Base-by-base conservation (phyloP, 2,329 filamentous ascomycete species). In the Didymella sp. region DNA sequence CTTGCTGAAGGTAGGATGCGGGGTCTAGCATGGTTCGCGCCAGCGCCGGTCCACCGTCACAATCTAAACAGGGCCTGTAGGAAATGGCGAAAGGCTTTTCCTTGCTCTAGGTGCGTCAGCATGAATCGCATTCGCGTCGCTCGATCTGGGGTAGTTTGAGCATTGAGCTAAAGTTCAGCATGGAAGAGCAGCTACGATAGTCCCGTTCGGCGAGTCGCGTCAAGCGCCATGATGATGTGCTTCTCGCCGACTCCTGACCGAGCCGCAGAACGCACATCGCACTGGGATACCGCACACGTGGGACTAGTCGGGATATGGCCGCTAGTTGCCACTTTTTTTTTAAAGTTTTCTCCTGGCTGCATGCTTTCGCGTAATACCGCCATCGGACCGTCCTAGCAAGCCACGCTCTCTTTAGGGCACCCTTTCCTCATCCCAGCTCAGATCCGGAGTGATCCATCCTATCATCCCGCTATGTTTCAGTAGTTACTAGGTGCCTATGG, bases 11-110 rank as follows among this genome's bases (percentile, higher is more conserved):
- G 57, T 60, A 63, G 53, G 64, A 70, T 73, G 72, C 72, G 72
- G 72, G 72, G 72, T 73, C 47, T 61, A 63, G 62, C 61, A 69
- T 71, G 64, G 71, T 74, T 74, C 68, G 59, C 68, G 68, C 70
- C 64, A 73, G 55, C 64, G 64, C 61, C 68, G 66, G 61, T 67
- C 66, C 64, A 69, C 67, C 58, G 58, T 70, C 63, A 64, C 59
- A 60, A 58, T 63, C 56, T 59, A 66, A 60, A 50, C 63, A 65
- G 60, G 67, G 57, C 59, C 62, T 62, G 58, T 56, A 56, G 61
- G 60, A 59, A 49, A 63, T 63, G 61, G 64, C 58, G 56, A 62
- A 61, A 62, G 61, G 60, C 58, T 58, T 64, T 63, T 63, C 60
- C 64, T 61, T 64, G 66, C 60, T 60, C 52, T 65, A 67, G 69